These are phyloP conservation scores for Glomus cerebriforme DNA, from an alignment of 192 early-diverging fungal species.

Conservation along the genomic window DNA sequence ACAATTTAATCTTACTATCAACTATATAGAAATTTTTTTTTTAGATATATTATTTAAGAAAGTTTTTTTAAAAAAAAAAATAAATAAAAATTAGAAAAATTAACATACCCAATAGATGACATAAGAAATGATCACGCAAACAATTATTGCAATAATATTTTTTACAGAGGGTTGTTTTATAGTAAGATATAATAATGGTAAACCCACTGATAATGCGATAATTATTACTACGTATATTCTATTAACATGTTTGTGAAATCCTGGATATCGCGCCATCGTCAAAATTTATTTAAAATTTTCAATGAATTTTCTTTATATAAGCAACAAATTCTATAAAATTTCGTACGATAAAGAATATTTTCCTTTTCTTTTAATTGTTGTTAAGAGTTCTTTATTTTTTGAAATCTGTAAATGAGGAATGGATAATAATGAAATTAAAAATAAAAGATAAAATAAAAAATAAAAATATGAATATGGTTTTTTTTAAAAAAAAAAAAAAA, in stretches of 20 bases:
- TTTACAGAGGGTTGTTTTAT: neutral
- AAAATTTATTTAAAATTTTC: neutral
- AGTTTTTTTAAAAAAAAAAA: neutral
- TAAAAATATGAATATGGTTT: no score
- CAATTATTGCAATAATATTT: neutral
- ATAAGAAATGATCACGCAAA: neutral
- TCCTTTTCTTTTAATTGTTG: no score
- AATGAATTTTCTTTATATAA: neutral
- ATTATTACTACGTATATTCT: slow-evolving; percentile 2
- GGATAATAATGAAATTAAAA: no score
- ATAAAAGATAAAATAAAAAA: no score
- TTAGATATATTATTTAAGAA: neutral
- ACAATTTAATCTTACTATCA: slow-evolving; percentile 16
- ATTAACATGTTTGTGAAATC: slow-evolving; percentile 4
- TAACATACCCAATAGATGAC: slow-evolving; percentile 7
- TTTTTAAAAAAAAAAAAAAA: no score
- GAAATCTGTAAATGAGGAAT: no score
- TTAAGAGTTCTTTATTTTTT: no score
- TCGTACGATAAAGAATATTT: no score
- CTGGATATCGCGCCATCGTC: neutral
- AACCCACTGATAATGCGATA: neutral
- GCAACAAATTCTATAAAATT: no score
- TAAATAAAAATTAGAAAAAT: neutral
- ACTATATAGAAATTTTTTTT: neutral
- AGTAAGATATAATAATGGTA: neutral